Evolutionary conservation across 2,329 filamentous ascomycete species (phyloP), one percentile per base, ranked within the genome.

Genomic region (Penicillium sp.): DNA sequence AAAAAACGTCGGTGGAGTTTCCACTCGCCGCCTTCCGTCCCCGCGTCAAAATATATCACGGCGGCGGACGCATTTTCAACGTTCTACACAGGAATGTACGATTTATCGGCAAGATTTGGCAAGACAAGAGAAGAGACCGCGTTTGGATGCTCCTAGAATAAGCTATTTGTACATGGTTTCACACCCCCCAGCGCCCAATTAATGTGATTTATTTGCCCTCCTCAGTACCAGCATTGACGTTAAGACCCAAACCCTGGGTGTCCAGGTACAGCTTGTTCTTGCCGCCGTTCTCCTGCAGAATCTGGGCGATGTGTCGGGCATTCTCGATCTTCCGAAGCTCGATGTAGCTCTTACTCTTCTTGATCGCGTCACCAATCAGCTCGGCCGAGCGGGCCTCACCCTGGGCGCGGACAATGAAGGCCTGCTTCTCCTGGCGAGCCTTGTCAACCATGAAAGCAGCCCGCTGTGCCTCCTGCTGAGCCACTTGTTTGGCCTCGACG

Each of bases 271-370:
- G 76, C 73, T 93, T 93, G 76, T 98, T 98, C 74, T 83, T 83
- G 65, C 87, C 84, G 45, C 87, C 86, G 42, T 78, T 78, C 68
- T 94, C 88, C 69, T 96, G 87, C 58, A 98, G 68, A 56, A 94
- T 83, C 56, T 77, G 70, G n/a, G 93, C 93, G 69, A 98, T 94
- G 41, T 81, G 78, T 54, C 87, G 80, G 5, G 93, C 93, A 61
- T 96, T 98, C 75, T 98, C 93, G 59, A 98, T 94, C 78, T 94
- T 93, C 73, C 94, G 87, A 64, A 98, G 80, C 71, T 97, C 93
- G 50, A 98, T 81, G 68, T 98, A 98, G 52, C 88, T 86, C 73
- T 90, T 86, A 76, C 80, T 94, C 85, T 97, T 98, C 87, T 97
- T 98, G 82, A 98, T 94, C 47, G 93, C 93, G 37, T 98, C 93